phyloP scores from a whole-genome alignment of 2,329 filamentous ascomycete genomes.

The Aspergillus pseudoviridinutans region DNA sequence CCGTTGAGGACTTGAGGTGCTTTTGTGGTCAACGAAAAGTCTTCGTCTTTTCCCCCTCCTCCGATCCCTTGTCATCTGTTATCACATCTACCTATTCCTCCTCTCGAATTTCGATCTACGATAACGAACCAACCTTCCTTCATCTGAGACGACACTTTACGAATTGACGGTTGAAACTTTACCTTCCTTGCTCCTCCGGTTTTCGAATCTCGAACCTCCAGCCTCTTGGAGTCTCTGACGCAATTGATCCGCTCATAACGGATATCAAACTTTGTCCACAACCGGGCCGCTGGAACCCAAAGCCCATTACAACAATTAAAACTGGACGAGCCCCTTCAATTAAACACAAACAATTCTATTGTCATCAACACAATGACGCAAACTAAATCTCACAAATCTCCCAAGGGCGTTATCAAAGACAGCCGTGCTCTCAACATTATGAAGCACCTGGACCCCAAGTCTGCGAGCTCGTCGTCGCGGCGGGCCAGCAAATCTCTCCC shows the following conservation, averaged over 20 bases:
- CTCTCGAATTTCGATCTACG: background rate
- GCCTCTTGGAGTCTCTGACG: conserved; percentile 15
- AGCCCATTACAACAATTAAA: conserved; percentile 3
- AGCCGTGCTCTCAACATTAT: conserved; percentile 13
- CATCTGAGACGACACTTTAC: conserved; percentile 9
- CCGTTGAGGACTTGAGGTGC: conserved; percentile 34
- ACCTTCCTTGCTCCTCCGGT: conserved; percentile 3
- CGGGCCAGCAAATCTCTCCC: conserved; percentile 24
- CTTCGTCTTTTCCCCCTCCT: conserved; percentile 8
- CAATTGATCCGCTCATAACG: conserved; percentile 16
- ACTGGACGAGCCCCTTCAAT: background rate
- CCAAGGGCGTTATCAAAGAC: conserved; percentile 23
- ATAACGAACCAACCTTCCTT: conserved; percentile 7
- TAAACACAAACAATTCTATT: conserved; percentile 15
- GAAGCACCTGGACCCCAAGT: conserved; percentile 23
- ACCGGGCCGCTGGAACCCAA: conserved; percentile 1
- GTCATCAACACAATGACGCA: conserved; percentile 20
- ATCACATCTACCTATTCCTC: conserved; percentile 11
- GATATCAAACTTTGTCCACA: conserved; percentile 17
- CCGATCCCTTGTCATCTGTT: conserved; percentile 10
- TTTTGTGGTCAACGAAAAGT: conserved; percentile 22
- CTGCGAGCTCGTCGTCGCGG: conserved; percentile 17
- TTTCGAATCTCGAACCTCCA: background rate
- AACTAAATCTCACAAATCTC: conserved; percentile 24
- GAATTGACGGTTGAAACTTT: conserved; percentile 12